phyloP scores from a whole-genome alignment of 2,329 filamentous ascomycete species.

The Mollisia scopiformis region DNA sequence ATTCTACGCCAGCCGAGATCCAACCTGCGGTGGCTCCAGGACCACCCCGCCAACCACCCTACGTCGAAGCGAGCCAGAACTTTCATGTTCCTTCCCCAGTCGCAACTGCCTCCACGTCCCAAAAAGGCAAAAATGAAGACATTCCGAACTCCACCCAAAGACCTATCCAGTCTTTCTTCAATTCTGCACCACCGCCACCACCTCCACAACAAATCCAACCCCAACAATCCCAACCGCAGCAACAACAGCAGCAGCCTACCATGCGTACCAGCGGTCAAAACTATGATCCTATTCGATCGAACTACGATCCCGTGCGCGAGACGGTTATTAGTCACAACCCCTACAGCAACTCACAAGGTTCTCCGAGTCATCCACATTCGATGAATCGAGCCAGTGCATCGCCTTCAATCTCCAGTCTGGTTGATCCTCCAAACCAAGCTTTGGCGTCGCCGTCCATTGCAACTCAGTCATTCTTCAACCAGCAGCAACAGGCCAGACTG shows the following conservation, averaged over 20 bases:
- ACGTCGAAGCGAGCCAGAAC: conserved; percentile 15
- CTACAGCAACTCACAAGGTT: conserved; percentile 49
- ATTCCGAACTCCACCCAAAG: conserved; percentile 26
- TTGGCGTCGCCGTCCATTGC: conserved; percentile 35
- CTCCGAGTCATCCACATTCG: conserved; percentile 45
- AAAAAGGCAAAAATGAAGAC: conserved; percentile 43
- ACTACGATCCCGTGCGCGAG: conserved; percentile 65
- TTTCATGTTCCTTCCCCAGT: conserved; percentile 20
- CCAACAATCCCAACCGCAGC: conserved; percentile 17
- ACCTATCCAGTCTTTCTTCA: conserved; percentile 37
- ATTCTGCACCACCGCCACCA: conserved; percentile 22
- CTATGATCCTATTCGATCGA: conserved; percentile 87
- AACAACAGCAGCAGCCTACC: conserved; percentile 27
- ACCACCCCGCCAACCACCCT: conserved; percentile 22
- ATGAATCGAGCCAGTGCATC: conserved; percentile 81
- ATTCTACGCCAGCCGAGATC: conserved; percentile 26
- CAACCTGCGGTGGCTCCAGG: conserved; percentile 23
- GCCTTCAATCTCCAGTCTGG: conserved; percentile 87
- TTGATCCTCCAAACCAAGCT: conserved; percentile 64
- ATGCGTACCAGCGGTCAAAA: conserved; percentile 74
- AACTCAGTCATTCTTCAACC: conserved; percentile 39
- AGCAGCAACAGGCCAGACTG: conserved; percentile 32
- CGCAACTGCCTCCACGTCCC: conserved; percentile 22
- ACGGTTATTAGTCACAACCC: conserved; percentile 52
- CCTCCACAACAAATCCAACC: conserved; percentile 8